Percentiles rank a stretch among this genome's conserved stretches.
Conservation (phyloP, 1,284 basidiomycete genomes). For the Tilletia setariae region DNA sequence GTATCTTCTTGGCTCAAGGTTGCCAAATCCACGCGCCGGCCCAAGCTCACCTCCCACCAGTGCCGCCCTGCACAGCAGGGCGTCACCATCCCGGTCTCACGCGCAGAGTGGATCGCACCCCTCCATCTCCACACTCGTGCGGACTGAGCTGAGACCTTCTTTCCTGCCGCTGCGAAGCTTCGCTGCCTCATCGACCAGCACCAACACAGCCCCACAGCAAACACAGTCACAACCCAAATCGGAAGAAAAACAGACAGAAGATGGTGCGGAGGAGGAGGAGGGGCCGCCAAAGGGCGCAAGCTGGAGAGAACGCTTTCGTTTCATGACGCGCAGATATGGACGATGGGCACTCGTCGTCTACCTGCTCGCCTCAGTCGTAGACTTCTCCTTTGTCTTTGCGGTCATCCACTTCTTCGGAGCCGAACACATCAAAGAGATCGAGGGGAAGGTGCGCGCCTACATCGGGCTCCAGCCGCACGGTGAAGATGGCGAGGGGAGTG, state of each 20-base stretch:
- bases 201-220: neutral
- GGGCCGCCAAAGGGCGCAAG: slow-evolving; percentile 7
- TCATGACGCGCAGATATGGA: slow-evolving; percentile 46
- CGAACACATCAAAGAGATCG: slow-evolving; percentile 74
- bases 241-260: neutral
- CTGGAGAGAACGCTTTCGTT: slow-evolving; percentile 26
- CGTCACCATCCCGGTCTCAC: no score
- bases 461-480: slow-evolving; percentile 46
- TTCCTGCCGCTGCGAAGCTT: neutral
- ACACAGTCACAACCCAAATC: neutral
- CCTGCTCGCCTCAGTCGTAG: slow-evolving; percentile 34
- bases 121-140: no score
- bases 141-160: no score
- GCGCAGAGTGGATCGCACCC: no score
- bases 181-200: neutral
- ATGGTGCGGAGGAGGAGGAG: neutral
- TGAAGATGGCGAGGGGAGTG: slow-evolving; percentile 17
- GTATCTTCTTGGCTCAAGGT: no score
- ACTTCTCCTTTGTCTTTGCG: slow-evolving; percentile 66
- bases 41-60: no score
- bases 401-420: slow-evolving; percentile 83
- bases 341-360: slow-evolving; percentile 54
- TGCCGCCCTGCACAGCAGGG: no score
- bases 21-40: no score
- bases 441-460: slow-evolving; percentile 59